Base-by-base conservation (phyloP, 2,329 filamentous ascomycete species). In the Scytalidium sp. region DNA sequence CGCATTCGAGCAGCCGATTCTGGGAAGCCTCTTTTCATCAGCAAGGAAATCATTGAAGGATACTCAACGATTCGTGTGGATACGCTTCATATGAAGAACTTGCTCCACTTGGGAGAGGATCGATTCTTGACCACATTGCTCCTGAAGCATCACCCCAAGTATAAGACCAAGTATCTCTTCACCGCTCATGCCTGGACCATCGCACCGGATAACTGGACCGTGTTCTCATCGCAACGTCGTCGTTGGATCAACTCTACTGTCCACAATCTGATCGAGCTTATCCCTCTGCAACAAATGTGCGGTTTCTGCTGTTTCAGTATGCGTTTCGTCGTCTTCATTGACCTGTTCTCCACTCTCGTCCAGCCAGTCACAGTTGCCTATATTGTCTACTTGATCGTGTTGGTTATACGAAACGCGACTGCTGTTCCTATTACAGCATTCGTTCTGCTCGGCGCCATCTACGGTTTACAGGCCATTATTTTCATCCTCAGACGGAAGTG, bases 261-360 rank as follows among this genome's bases (percentile, higher is more conserved):
- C 46, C 94, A 99, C 79, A 99, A 99, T 69, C 78, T 99, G 55
- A 88, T 95, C 56, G 94, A 99, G 69, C 85, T 99, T 54, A 93
- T 97, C 55, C 92, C 93, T 5, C 78, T 99, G 70, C 84, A 88
- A 54, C 89, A 97, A 68, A 87, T 99, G 45, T 99, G 94, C 70
- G 94, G 94, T 73, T 99, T 99, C 85, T 99, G 94, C 79, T 99
- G 94, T 74, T 99, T 99, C 78, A 95, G 89, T 71, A 99, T 99
- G 94, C 87, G 94, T 63, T 99, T 99, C 70, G 82, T 99, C 51
- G 92, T 99, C 59, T 96, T 99, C 64, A 70, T 99, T 59, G 94
- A 99, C 70, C 75, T 99, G 60, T 76, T 99, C 56, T 94, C 89
- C 49, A 99, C 94, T 1, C 73, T 97, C 49, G 85, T 97, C 44